A percentile compares a stretch with the other conserved stretches of the same genome.
phyloP scores from a whole-genome alignment of 495 filamentous ascomycete species.

The Neurospora africana region DNA sequence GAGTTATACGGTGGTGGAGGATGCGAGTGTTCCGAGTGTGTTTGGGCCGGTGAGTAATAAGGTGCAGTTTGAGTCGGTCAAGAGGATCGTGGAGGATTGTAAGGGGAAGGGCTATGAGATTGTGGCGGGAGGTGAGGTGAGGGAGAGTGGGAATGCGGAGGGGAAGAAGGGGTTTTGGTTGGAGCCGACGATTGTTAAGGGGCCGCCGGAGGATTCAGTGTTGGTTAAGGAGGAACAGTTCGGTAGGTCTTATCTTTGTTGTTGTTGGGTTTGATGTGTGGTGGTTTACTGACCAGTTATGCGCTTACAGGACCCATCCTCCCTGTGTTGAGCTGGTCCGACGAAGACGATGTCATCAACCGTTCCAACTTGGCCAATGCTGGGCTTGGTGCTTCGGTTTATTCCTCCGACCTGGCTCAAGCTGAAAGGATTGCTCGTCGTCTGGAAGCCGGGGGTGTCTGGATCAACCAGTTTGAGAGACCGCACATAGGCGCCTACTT shows the following conservation, averaged over 20 bases:
- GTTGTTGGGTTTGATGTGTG: neutral
- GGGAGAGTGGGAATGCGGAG: neutral
- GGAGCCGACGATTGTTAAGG: constrained; percentile 36
- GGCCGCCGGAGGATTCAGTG: constrained; percentile 32
- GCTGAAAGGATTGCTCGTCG: constrained; percentile 40
- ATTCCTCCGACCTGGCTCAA: constrained; percentile 38
- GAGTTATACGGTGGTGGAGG: constrained; percentile 28
- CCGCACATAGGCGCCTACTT: constrained; percentile 47
- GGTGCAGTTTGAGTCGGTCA: constrained; percentile 46
- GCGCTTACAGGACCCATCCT: constrained; percentile 34
- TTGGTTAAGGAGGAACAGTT: constrained; percentile 43
- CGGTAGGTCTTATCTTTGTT: constrained; percentile 14
- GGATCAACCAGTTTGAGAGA: constrained; percentile 44
- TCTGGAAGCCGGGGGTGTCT: constrained; percentile 47
- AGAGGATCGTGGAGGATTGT: constrained; percentile 37
- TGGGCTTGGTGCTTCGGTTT: constrained; percentile 49
- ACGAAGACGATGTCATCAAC: constrained; percentile 48
- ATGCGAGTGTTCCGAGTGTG: constrained; percentile 28
- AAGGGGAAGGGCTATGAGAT: constrained; percentile 34
- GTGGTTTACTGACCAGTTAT: neutral
- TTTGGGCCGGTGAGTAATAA: constrained; percentile 52
- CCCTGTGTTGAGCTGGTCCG: constrained; percentile 43
- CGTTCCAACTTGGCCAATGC: constrained; percentile 46
- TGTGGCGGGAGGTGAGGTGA: constrained; percentile 22
- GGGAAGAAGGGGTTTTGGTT: constrained; percentile 37